Percentiles rank a stretch among this genome's conserved stretches.
phyloP scores from a whole-genome alignment of 441 rosid genomes.

The Aleurites moluccanus region DNA sequence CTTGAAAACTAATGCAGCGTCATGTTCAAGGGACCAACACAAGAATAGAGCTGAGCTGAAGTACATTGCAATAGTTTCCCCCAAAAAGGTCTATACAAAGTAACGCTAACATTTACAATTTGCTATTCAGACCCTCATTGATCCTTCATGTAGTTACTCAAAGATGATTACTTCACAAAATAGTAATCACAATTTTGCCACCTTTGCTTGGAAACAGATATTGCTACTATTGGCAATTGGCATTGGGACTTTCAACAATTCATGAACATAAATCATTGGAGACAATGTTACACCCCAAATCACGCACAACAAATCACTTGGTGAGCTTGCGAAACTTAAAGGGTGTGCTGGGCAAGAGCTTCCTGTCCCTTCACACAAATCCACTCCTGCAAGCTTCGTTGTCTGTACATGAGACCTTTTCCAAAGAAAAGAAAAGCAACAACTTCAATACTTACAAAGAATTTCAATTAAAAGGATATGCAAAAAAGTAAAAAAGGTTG shows the following conservation, averaged over 20 bases:
- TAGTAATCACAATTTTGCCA: conserved; percentile 33
- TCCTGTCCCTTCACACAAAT: conserved; percentile 44
- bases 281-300: conserved; percentile 28
- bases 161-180: conserved; percentile 18
- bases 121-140: conserved; percentile 17
- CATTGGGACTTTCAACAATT: conserved; percentile 31
- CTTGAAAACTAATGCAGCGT: background rate
- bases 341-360: conserved; percentile 34
- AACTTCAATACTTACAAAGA: conserved; percentile 30
- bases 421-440: conserved; percentile 39
- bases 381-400: conserved; percentile 41
- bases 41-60: background rate
- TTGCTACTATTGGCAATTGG: conserved; percentile 28
- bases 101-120: conserved; percentile 4
- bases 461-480: conserved; percentile 19
- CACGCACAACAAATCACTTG: conserved; percentile 37
- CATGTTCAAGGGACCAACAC: background rate
- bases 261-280: conserved; percentile 33
- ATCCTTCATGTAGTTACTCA: conserved; percentile 12
- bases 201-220: conserved; percentile 32
- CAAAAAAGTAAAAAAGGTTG: conserved; percentile 15
- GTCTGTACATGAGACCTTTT: conserved; percentile 38
- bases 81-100: conserved; percentile 12
- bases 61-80: conserved; percentile 8
- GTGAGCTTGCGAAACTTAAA: conserved; percentile 41